Evolutionary conservation across 495 filamentous ascomycete species (phyloP).

Genomic region (Hypoxylon subgilvum): DNA sequence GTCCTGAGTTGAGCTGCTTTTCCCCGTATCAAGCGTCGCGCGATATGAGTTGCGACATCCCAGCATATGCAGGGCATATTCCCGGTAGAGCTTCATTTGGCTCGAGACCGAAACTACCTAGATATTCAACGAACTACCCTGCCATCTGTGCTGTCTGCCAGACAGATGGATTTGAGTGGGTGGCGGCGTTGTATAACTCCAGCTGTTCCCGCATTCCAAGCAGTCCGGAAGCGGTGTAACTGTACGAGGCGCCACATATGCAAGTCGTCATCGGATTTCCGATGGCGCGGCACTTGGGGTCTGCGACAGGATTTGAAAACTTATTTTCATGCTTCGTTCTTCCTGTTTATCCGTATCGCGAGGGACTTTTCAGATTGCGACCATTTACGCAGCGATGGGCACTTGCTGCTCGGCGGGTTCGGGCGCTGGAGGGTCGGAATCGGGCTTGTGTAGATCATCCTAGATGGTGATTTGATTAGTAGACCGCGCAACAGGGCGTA

Average conservation of each 20-base stretch:
- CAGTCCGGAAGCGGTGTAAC: conserved; percentile 1
- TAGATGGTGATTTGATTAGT: conserved; percentile 31
- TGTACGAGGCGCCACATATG: neutral
- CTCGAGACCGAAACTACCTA: no score
- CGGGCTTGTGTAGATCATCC: conserved; percentile 47
- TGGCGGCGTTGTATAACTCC: neutral
- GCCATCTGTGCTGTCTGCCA: no score
- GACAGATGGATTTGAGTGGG: neutral
- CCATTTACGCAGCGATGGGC: conserved; percentile 36
- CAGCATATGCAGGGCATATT: no score
- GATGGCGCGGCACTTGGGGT: conserved; percentile 8
- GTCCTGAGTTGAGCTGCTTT: neutral
- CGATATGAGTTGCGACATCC: no score
- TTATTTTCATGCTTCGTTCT: neutral
- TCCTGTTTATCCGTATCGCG: neutral
- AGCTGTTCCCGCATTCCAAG: neutral
- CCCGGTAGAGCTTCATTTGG: no score
- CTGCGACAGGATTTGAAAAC: neutral
- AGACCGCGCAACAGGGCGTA: conserved; percentile 4
- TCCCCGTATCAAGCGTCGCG: no score
- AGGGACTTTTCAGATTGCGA: neutral
- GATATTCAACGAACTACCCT: no score
- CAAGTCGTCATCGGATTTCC: neutral
- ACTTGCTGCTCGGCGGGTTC: conserved; percentile 33
- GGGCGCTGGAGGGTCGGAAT: conserved; percentile 29